Conservation (phyloP, 306 rosid genomes). For the Cercis canadensis region DNA sequence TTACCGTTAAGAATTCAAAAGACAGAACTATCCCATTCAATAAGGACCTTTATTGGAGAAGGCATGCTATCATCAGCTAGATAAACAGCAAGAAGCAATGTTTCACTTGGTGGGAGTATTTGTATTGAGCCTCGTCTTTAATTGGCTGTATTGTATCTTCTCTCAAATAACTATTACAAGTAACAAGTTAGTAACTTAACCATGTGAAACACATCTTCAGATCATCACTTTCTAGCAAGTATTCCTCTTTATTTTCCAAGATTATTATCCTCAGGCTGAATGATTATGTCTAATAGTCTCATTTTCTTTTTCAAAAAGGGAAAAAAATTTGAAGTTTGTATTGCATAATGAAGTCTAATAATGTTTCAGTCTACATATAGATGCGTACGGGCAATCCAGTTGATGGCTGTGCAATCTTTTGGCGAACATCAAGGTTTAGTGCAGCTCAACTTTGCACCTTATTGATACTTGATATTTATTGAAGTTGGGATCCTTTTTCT, state of each 20-base stretch:
- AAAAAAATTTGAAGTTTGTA: not conserved
- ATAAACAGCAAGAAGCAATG: slow-evolving; percentile 11
- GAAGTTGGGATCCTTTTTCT: slow-evolving; percentile 14
- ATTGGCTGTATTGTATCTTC: slow-evolving; percentile 17
- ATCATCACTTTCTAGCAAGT: not conserved
- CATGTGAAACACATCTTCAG: not conserved
- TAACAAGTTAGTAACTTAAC: slow-evolving; percentile 19
- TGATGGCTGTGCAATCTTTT: slow-evolving; percentile 96
- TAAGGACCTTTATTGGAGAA: slow-evolving; percentile 18
- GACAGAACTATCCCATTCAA: not conserved
- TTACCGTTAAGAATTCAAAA: not conserved
- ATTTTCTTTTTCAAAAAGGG: slow-evolving; percentile 25
- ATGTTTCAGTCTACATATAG: slow-evolving; percentile 58
- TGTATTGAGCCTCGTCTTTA: no score
- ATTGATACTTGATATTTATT: no score
- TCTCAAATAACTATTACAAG: slow-evolving; percentile 9
- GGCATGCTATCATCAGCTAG: slow-evolving; percentile 27
- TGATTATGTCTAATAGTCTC: slow-evolving; percentile 12
- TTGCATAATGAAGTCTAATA: slow-evolving; percentile 43
- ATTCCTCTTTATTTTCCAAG: not conserved
- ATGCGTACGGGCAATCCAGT: slow-evolving; percentile 84
- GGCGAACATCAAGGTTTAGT: slow-evolving; percentile 85
- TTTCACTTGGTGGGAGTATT: no score
- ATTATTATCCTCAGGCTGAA: slow-evolving; percentile 10
- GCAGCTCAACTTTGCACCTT: slow-evolving; percentile 15